Evolutionary conservation across 768 basidiomycete genomes (phyloP).

Genomic region (Boletus reticuloceps): DNA sequence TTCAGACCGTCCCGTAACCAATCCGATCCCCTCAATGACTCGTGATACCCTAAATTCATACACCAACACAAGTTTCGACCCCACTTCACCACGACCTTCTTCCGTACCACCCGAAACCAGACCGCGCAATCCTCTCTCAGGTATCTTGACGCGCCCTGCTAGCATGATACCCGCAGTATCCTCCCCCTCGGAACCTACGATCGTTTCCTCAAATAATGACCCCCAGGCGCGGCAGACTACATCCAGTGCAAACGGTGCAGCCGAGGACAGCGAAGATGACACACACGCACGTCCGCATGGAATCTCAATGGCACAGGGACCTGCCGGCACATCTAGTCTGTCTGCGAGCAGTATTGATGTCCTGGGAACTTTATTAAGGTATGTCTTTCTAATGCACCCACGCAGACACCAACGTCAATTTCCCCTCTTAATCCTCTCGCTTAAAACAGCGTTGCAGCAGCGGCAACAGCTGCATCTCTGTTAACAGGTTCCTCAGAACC

Average conservation of each 20-base stretch:
- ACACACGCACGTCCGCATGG: constrained; percentile 18
- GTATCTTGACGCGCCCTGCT: constrained; percentile 37
- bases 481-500: constrained; percentile 70
- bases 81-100: constrained; percentile 14
- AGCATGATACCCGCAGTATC: constrained; percentile 30
- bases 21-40: constrained; percentile 3
- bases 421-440: not conserved
- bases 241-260: not conserved
- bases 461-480: constrained; percentile 85
- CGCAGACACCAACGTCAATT: not conserved
- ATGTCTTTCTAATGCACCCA: constrained; percentile 16
- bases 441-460: constrained; percentile 74
- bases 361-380: constrained; percentile 81
- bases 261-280: constrained; percentile 17
- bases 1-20: constrained; percentile 21
- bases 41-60: constrained; percentile 5
- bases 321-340: constrained; percentile 36
- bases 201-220: not conserved
- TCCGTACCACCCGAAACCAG: constrained; percentile 29
- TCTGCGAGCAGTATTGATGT: constrained; percentile 81
- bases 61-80: constrained; percentile 4
- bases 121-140: constrained; percentile 34
- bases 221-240: constrained; percentile 3
- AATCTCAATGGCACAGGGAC: constrained; percentile 25
- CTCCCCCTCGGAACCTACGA: constrained; percentile 6